Base-by-base conservation (phyloP, 78 protist genomes). In the Cavenderia fasciculata region DNA sequence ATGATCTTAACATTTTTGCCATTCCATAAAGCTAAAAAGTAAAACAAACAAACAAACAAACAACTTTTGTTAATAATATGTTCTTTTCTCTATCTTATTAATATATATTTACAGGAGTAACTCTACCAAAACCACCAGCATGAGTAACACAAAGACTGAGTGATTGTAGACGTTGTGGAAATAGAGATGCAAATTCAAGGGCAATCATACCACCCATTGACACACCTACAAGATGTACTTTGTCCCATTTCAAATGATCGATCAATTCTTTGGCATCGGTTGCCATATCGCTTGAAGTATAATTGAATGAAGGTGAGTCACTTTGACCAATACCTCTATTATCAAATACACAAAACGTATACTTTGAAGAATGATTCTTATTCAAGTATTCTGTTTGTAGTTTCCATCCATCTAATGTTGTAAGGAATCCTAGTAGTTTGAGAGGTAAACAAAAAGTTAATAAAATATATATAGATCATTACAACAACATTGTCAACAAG, bases 151-250 rank as follows among this genome's bases (percentile, higher is more conserved):
- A 78, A 11, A 87, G 36, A 12, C 63, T 34, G 6, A 87, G 21
- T 19, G 84, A 38, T 40, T 29, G 23, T 3, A 87, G 33, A 21
- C 87, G 49, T 2, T 65, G 29, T n/a, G 65, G 59, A 44, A 57
- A 41, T 10, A 46, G 25, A 2, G 25, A 8, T 16, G 86, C 86
- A 43, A 87, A 18, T 25, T 87, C 86, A 16, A 77, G 34, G 1
- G 79, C 19, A 14, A 87, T 74, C 93, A 87, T 87, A 40, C 93
- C 93, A 29, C 93, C 93, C 93, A 87, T 87, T 23, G 86, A 74
- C 1, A 87, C 57, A 51, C 86, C 85, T 10, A 87, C 85, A 0
- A 87, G 31, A 41, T 87, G 86, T 46, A 54, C 70, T 23, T 57
- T 38, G 2, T 68, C 72, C 93, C 93, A 87, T 25, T 71, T 29